Evolutionary conservation across 2,329 filamentous ascomycete species (phyloP).

Genomic region (Moelleriella libera): DNA sequence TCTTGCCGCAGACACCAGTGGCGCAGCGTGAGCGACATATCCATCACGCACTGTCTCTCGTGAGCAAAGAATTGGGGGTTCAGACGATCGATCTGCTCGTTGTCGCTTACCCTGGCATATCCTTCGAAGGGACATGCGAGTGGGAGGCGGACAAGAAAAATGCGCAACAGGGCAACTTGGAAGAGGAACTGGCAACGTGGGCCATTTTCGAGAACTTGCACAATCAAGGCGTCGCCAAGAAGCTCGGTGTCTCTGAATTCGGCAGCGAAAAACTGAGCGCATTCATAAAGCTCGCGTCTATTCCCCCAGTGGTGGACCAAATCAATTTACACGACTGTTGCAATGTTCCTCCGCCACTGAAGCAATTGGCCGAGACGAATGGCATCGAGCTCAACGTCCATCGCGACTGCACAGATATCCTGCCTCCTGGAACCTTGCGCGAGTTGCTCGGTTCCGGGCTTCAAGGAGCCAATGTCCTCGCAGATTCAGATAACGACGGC

Average conservation of each 20-base stretch:
- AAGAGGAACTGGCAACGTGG: constrained; percentile 56
- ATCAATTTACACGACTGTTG: constrained; percentile 96
- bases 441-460: constrained; percentile 66
- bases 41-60: constrained; percentile 63
- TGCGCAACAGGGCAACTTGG: constrained; percentile 47
- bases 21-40: constrained; percentile 56
- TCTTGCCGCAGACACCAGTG: constrained; percentile 57
- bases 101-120: constrained; percentile 82
- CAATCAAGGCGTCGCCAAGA: constrained; percentile 53
- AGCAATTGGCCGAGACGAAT: constrained; percentile 69
- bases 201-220: constrained; percentile 62
- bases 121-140: constrained; percentile 86
- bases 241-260: constrained; percentile 82
- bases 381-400: constrained; percentile 84
- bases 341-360: constrained; percentile 79
- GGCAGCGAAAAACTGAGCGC: constrained; percentile 68
- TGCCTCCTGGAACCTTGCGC: constrained; percentile 71
- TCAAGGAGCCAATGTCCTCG: constrained; percentile 62
- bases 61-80: constrained; percentile 66
- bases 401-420: constrained; percentile 83
- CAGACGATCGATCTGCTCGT: constrained; percentile 75
- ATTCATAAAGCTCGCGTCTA: constrained; percentile 56
- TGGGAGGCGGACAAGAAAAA: constrained; percentile 55
- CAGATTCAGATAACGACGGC: constrained; percentile 34
- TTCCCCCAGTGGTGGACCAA: constrained; percentile 78